Evolutionary conservation across 768 basidiomycete genomes (phyloP).

Genomic region (Tulasnella sp.): DNA sequence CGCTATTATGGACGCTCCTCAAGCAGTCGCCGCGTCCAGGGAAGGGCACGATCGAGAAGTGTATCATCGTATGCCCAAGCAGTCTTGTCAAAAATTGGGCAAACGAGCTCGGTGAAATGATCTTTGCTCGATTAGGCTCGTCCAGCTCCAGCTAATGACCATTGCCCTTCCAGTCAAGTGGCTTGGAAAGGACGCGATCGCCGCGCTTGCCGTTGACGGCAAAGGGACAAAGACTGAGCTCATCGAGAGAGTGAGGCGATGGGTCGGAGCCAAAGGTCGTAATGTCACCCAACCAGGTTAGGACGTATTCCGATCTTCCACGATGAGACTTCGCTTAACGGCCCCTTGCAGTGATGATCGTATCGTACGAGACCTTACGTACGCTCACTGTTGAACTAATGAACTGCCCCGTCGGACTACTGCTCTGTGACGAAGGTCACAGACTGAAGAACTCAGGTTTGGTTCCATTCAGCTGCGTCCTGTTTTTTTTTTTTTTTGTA

Average conservation of each 20-base stretch:
- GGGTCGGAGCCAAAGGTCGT: constrained; percentile 81
- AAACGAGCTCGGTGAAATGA: constrained; percentile 73
- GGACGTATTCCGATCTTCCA: constrained; percentile 16
- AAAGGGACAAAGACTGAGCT: constrained; percentile 79
- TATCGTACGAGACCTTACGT: constrained; percentile 92
- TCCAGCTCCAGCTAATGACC: background rate
- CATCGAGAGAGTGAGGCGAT: constrained; percentile 67
- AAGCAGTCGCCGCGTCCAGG: constrained; percentile 88
- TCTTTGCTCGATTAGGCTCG: background rate
- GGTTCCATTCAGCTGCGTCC: no score
- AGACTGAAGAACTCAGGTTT: constrained; percentile 88
- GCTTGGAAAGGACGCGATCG: constrained; percentile 76
- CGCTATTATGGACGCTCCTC: constrained; percentile 87
- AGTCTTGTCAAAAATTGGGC: constrained; percentile 98
- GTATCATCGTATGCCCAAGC: constrained; percentile 93
- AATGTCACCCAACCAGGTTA: constrained; percentile 86
- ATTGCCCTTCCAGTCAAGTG: constrained; percentile 63
- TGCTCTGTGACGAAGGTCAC: constrained; percentile 98
- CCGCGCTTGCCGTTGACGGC: constrained; percentile 82
- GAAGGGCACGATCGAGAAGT: constrained; percentile 88
- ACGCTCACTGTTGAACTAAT: constrained; percentile 66
- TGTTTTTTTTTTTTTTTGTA: background rate
- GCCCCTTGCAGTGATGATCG: constrained; percentile 72
- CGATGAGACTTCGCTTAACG: background rate
- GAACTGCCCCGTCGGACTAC: constrained; percentile 70